Evolutionary conservation across 139 green algal genomes (phyloP).

Genomic region (Chlamydomonas sp.): DNA sequence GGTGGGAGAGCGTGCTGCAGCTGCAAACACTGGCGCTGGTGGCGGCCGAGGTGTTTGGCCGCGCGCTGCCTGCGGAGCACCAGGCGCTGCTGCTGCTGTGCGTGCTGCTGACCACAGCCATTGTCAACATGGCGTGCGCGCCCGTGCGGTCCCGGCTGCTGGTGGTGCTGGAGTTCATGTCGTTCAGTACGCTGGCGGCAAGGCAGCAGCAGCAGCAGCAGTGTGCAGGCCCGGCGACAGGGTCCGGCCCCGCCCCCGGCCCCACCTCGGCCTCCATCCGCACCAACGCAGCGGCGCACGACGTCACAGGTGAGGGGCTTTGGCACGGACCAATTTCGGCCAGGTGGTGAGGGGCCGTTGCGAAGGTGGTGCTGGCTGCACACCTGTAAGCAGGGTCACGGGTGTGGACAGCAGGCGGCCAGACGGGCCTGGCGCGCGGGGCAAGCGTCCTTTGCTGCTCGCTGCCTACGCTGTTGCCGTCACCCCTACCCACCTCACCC

Average conservation of each 20-base stretch:
- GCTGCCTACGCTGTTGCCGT: too few species aligned
- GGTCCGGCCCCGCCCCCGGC: not conserved
- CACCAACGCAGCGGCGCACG: not conserved
- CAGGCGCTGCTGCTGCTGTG: not conserved
- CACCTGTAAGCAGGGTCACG: not conserved
- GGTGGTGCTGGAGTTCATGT: not conserved
- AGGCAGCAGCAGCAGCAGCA: not conserved
- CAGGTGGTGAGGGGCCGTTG: not conserved
- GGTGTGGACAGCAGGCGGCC: too few species aligned
- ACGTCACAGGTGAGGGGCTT: constrained; percentile 11
- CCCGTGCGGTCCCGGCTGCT: not conserved
- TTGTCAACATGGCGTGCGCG: not conserved
- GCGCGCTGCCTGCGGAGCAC: not conserved
- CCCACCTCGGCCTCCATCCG: not conserved
- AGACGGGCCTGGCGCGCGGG: too few species aligned
- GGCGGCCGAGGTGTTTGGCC: not conserved
- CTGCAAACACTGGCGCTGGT: not conserved
- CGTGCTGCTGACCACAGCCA: not conserved
- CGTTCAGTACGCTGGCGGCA: too few species aligned
- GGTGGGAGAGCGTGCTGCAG: not conserved
- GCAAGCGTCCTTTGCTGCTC: too few species aligned
- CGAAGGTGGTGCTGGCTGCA: not conserved
- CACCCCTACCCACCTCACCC: too few species aligned
- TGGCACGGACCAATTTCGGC: not conserved
- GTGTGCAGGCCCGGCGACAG: not conserved